Percentiles rank a stretch among this genome's conserved stretches.
Evolutionary conservation across 768 basidiomycete species (phyloP).

Genomic region (Tylopilus rubrobrunneus): DNA sequence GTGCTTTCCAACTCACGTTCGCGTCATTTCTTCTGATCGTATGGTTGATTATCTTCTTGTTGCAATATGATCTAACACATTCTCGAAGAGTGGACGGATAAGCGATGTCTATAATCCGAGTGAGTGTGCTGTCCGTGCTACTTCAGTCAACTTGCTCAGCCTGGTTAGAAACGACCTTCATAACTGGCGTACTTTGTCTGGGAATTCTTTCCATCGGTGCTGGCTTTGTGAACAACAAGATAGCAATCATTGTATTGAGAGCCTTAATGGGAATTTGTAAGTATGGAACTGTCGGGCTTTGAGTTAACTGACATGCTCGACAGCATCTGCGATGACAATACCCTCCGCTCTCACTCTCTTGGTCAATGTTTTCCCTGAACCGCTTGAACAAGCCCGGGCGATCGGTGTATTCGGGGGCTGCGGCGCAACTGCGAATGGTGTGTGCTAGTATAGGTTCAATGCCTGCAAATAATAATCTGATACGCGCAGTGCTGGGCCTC

Average conservation of each 20-base stretch:
- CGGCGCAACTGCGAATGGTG: constrained; percentile 45
- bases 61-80: constrained; percentile 6
- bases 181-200: constrained; percentile 37
- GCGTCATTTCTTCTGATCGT: constrained; percentile 36
- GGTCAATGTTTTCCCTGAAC: constrained; percentile 47
- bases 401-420: constrained; percentile 45
- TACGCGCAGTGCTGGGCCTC: constrained; percentile 37
- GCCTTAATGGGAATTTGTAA: constrained; percentile 49
- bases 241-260: constrained; percentile 47
- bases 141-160: constrained; percentile 27
- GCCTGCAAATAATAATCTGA: background rate
- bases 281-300: background rate
- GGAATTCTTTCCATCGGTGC: constrained; percentile 41
- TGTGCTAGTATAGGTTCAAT: background rate
- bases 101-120: constrained; percentile 30
- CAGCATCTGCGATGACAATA: constrained; percentile 47
- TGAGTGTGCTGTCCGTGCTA: constrained; percentile 17
- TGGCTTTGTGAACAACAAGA: constrained; percentile 45
- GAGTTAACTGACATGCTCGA: background rate
- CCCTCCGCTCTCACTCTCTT: constrained; percentile 49
- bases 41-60: background rate
- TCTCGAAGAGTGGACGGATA: constrained; percentile 22
- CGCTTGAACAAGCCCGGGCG: constrained; percentile 43
- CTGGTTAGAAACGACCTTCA: constrained; percentile 40
- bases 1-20: constrained; percentile 46